A percentile compares a stretch with the other conserved stretches of the same genome.
Evolutionary conservation across 768 basidiomycete species (phyloP).

Genomic region (Neoboletus magnificus): DNA sequence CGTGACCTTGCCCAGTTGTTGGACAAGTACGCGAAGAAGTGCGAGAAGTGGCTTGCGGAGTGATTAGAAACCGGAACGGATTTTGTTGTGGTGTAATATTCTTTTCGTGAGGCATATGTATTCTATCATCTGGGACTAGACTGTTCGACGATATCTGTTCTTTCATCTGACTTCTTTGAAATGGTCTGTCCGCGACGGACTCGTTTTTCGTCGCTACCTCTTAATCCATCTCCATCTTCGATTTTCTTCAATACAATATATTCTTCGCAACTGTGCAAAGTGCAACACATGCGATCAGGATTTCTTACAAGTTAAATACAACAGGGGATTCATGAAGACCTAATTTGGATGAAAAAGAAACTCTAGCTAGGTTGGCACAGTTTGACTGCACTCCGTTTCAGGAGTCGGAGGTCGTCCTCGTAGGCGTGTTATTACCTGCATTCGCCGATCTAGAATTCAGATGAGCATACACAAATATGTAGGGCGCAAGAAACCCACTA

Average conservation of each 20-base stretch:
- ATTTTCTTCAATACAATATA: slow-evolving; percentile 23
- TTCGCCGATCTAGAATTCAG: slow-evolving; percentile 47
- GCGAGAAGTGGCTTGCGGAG: slow-evolving; percentile 89
- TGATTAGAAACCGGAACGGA: slow-evolving; percentile 36
- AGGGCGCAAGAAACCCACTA: slow-evolving; percentile 35
- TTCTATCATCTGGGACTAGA: slow-evolving; percentile 36
- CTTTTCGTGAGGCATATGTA: slow-evolving; percentile 29
- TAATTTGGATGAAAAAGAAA: neutral
- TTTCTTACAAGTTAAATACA: slow-evolving; percentile 3
- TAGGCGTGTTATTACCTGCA: slow-evolving; percentile 57
- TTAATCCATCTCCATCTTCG: slow-evolving; percentile 15
- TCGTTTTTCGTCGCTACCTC: slow-evolving; percentile 8
- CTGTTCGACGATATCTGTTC: slow-evolving; percentile 29
- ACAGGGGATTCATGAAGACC: neutral
- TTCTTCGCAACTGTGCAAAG: slow-evolving; percentile 22
- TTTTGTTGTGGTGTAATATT: slow-evolving; percentile 26
- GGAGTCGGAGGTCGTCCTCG: slow-evolving; percentile 59
- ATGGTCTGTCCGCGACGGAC: slow-evolving; percentile 9
- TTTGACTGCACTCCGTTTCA: slow-evolving; percentile 34
- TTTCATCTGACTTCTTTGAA: slow-evolving; percentile 23
- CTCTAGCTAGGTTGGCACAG: slow-evolving; percentile 4
- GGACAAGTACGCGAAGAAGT: slow-evolving; percentile 92
- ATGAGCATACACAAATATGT: slow-evolving; percentile 8
- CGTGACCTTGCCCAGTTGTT: slow-evolving; percentile 80
- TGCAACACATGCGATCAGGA: slow-evolving; percentile 4